phyloP scores from a whole-genome alignment of 1,284 basidiomycete genomes.

The Cryptococcus amylolentus region DNA sequence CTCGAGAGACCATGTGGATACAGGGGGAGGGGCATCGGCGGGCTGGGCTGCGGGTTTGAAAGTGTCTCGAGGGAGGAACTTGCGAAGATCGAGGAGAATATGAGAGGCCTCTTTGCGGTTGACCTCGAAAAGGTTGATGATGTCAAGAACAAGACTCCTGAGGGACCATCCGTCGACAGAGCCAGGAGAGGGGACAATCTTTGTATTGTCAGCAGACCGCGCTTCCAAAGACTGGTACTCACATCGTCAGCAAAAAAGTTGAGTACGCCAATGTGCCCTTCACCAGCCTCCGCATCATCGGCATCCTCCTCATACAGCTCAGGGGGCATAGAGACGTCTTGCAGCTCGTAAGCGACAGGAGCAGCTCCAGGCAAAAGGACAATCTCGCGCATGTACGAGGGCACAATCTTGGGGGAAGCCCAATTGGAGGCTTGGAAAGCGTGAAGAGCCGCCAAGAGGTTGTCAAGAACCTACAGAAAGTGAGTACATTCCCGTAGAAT shows the following conservation, averaged over 20 bases:
- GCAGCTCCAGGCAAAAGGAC: conserved; percentile 32
- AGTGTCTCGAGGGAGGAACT: conserved; percentile 76
- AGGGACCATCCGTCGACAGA: conserved; percentile 76
- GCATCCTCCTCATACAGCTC: conserved; percentile 66
- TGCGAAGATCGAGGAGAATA: conserved; percentile 79
- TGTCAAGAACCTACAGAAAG: conserved; percentile 32
- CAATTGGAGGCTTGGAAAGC: conserved; percentile 30
- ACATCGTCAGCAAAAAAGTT: conserved; percentile 76
- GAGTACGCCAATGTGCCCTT: conserved; percentile 56
- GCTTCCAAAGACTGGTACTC: conserved; percentile 29
- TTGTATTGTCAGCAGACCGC: conserved; percentile 1
- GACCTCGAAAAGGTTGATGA: conserved; percentile 87
- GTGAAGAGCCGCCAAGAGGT: conserved; percentile 37
- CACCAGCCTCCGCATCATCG: conserved; percentile 44
- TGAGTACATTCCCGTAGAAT: background rate
- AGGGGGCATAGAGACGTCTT: conserved; percentile 77
- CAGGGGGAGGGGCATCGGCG: conserved; percentile 23
- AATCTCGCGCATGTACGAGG: conserved; percentile 59
- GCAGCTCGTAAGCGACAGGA: conserved; percentile 63
- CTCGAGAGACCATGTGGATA: conserved; percentile 45
- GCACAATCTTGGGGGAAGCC: conserved; percentile 47
- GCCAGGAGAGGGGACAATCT: conserved; percentile 72
- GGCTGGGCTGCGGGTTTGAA: conserved; percentile 55
- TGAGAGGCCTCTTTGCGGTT: conserved; percentile 94
- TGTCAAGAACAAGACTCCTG: conserved; percentile 72